Evolutionary conservation across 164 flowering plant genomes (phyloP).

Genomic region (Dillenia turbinata): DNA sequence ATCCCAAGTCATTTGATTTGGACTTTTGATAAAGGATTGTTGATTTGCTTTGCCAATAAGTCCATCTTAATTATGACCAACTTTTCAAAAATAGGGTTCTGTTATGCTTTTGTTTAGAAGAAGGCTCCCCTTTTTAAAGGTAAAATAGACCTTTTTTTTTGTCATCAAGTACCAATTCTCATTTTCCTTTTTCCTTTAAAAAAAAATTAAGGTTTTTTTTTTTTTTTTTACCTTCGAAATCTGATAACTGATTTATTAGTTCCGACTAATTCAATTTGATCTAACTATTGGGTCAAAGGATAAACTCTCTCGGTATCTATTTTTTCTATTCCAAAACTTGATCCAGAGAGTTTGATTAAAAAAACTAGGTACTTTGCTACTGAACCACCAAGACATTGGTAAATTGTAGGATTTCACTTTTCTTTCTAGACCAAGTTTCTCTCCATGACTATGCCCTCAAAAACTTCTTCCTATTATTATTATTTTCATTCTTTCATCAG

Average conservation of each 20-base stretch:
- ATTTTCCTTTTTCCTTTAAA: too few relatives aligned
- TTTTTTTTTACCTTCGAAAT: too few relatives aligned
- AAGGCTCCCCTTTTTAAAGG: conserved; percentile 30
- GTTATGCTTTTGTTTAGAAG: conserved; percentile 31
- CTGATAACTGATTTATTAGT: too few relatives aligned
- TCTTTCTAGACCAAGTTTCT: conserved; percentile 2
- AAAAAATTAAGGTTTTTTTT: too few relatives aligned
- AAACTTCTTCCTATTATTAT: neutral
- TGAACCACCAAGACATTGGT: neutral
- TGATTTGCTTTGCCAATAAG: neutral
- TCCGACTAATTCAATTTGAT: too few relatives aligned
- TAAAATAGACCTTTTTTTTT: conserved; percentile 19
- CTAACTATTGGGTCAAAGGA: too few relatives aligned
- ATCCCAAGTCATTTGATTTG: neutral
- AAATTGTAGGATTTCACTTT: neutral
- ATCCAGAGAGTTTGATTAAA: too few relatives aligned
- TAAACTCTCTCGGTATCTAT: neutral
- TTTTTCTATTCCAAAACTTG: conserved; percentile 20
- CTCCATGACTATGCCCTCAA: neutral
- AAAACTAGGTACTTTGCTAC: neutral
- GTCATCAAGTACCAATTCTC: too few relatives aligned
- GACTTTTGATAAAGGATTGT: neutral
- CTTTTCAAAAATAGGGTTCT: conserved; percentile 1
- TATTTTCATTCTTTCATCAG: neutral
- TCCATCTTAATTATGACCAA: neutral